phyloP scores from a whole-genome alignment of 208 protist genomes.

The Leishmania amazonensis region DNA sequence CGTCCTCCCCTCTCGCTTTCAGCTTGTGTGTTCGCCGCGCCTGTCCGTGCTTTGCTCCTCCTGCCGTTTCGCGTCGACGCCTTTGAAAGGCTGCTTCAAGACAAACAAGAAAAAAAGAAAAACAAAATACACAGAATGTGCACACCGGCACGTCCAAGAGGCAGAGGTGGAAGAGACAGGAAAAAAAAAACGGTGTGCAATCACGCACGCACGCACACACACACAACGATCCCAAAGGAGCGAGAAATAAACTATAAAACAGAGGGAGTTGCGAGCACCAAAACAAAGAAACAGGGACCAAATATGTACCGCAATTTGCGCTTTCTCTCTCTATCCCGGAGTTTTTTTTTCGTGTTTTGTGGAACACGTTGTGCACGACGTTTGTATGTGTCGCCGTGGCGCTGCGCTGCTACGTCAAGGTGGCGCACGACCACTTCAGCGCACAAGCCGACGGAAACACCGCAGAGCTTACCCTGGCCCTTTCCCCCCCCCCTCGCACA shows the following conservation, averaged over 20 bases:
- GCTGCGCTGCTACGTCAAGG: not conserved
- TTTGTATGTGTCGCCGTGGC: not conserved
- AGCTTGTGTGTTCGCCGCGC: too few relatives aligned
- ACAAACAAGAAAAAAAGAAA: not conserved
- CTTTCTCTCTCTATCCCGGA: not conserved
- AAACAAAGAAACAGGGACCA: not conserved
- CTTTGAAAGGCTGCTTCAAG: not conserved
- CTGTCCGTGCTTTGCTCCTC: not conserved
- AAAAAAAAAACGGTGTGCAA: not conserved
- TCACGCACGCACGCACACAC: not conserved
- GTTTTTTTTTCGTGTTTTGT: not conserved
- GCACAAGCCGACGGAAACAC: not conserved
- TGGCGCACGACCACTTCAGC: not conserved
- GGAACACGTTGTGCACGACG: slow-evolving; percentile 5
- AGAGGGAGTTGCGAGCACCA: not conserved
- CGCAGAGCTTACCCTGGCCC: not conserved
- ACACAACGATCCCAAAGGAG: too few relatives aligned
- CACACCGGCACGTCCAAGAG: not conserved
- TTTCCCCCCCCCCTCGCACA: too few relatives aligned
- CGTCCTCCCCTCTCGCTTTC: not conserved
- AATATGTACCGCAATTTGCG: not conserved
- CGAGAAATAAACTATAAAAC: not conserved
- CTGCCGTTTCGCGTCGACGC: not conserved
- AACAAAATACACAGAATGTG: not conserved
- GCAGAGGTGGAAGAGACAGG: not conserved